A percentile compares a stretch with the other conserved stretches of the same genome.
These are phyloP conservation scores for Fusarium lyarnte DNA, from an alignment of 2,329 filamentous ascomycete genomes.

Conservation along the genomic window DNA sequence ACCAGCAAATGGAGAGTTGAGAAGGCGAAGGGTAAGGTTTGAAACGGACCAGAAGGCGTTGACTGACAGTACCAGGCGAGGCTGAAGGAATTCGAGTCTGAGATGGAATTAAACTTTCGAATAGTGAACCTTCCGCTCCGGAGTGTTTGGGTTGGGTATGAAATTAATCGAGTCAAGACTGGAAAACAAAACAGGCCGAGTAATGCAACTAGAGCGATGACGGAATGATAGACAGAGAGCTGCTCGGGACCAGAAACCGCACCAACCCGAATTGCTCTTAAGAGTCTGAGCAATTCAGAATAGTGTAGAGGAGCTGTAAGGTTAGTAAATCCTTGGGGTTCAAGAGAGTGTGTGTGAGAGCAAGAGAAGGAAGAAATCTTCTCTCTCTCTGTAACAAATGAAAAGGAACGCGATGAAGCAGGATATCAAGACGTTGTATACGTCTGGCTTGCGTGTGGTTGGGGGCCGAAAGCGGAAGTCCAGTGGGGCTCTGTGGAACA, in stretches of 20 bases:
- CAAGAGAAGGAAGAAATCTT: slow-evolving; percentile 22
- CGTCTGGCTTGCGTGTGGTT: slow-evolving; percentile 45
- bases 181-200: slow-evolving; percentile 5
- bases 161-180: slow-evolving; percentile 1
- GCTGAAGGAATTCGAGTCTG: slow-evolving; percentile 4
- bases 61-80: slow-evolving; percentile 10
- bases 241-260: slow-evolving; percentile 2
- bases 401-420: slow-evolving; percentile 23
- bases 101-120: slow-evolving; percentile 27
- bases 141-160: background rate
- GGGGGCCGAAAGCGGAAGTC: slow-evolving; percentile 42
- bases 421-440: slow-evolving; percentile 42
- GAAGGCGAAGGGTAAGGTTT: slow-evolving; percentile 9
- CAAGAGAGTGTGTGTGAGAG: slow-evolving; percentile 16
- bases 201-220: slow-evolving; percentile 12
- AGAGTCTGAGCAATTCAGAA: background rate
- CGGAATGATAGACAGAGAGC: slow-evolving; percentile 12
- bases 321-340: slow-evolving; percentile 25
- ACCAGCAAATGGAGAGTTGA: slow-evolving; percentile 24
- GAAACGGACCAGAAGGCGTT: slow-evolving; percentile 21
- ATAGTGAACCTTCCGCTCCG: background rate
- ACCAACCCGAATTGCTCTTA: slow-evolving; percentile 2
- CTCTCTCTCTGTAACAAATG: slow-evolving; percentile 28
- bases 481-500: slow-evolving; percentile 36
- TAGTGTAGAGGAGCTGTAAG: slow-evolving; percentile 4